Percentiles rank a stretch among this genome's conserved stretches.
Conservation (phyloP, 352 stramenopile genomes). For the Sclerospora graminicola region DNA sequence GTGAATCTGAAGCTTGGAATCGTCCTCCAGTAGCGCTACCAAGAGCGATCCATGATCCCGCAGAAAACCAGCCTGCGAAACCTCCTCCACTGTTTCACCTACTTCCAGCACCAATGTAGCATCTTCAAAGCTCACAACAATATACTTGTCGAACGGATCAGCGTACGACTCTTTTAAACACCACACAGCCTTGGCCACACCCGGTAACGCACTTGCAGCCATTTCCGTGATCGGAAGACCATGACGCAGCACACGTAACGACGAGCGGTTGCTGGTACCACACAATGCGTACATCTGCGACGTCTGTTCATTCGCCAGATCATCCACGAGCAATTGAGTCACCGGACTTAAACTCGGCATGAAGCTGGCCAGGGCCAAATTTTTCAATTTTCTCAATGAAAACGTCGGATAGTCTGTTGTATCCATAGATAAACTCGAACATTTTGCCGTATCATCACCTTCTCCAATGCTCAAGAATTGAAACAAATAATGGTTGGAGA, state of each 20-base stretch:
- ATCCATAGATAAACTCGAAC: slow-evolving; percentile 66
- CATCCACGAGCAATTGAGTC: slow-evolving; percentile 92
- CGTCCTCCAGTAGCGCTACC: slow-evolving; percentile 90
- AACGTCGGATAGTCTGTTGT: slow-evolving; percentile 56
- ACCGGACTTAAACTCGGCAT: slow-evolving; percentile 88
- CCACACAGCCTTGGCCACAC: slow-evolving; percentile 92
- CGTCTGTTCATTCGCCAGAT: slow-evolving; percentile 91
- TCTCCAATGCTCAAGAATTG: slow-evolving; percentile 96
- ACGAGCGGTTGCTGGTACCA: slow-evolving; percentile 88
- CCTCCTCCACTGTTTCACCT: slow-evolving; percentile 96
- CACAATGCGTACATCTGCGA: slow-evolving; percentile 96
- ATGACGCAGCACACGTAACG: slow-evolving; percentile 93
- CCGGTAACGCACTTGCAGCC: slow-evolving; percentile 92
- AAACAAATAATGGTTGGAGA: slow-evolving; percentile 97
- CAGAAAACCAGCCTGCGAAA: slow-evolving; percentile 92
- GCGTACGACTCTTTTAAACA: slow-evolving; percentile 87
- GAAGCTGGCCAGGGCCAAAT: slow-evolving; percentile 70
- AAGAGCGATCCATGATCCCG: slow-evolving; percentile 92
- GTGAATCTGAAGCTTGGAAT: slow-evolving; percentile 95
- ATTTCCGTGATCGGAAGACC: slow-evolving; percentile 95
- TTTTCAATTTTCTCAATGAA: slow-evolving; percentile 79
- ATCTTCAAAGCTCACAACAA: slow-evolving; percentile 99
- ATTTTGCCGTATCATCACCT: slow-evolving; percentile 74
- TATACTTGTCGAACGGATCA: slow-evolving; percentile 86
- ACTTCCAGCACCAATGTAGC: slow-evolving; percentile 96